Evolutionary conservation across 202 grass and related monocot species (phyloP), one percentile per base, ranked within the genome.

Genomic region (Digitaria exilis): DNA sequence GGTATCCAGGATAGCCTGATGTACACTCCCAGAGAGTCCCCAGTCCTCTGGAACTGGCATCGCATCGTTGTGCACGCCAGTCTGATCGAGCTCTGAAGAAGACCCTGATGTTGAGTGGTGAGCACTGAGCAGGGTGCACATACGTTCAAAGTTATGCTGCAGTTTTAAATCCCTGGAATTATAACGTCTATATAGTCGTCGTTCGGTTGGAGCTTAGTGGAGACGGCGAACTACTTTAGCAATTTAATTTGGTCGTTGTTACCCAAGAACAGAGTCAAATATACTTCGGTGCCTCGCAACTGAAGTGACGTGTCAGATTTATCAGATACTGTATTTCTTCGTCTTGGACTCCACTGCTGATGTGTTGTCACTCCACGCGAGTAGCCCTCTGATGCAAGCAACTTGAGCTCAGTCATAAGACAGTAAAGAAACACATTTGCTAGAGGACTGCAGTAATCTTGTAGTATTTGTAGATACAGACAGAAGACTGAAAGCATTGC

Each of bases 131-230:
- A 15, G n/a, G 22, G 34, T 52, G 3, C 41, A 17, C 42, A 37
- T 66, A 34, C 69, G 79, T 87, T 87, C 68, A 84, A 84, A 88
- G 67, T 46, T 34, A 72, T 65, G 55, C 34, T 72, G 73, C 80
- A n/a, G 5, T 88, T 83, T 72, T 57, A 21, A 57, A n/a, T 46
- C 14, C 25, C 21, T 10, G 15, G 9, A 30, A 48, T n/a, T 62
- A 52, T 62, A 71, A 64, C 39, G 25, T 61, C 75, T 2, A 44
- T 22, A 76, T 75, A 21, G 50, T 19, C 61, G 60, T 66, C 39
- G 5, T 50, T 26, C 13, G 4, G 66, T 84, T 65, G 32, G 19
- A 37, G 55, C 14, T 24, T 57, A 43, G 22, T 12, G 31, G 26
- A 14, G 45, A 85, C 44, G 1, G 39, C 64, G 65, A 29, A 0